Percentiles rank a stretch among this genome's conserved stretches.
Evolutionary conservation across 192 early-diverging fungal genomes (phyloP).

Genomic region (Podila minutissima): DNA sequence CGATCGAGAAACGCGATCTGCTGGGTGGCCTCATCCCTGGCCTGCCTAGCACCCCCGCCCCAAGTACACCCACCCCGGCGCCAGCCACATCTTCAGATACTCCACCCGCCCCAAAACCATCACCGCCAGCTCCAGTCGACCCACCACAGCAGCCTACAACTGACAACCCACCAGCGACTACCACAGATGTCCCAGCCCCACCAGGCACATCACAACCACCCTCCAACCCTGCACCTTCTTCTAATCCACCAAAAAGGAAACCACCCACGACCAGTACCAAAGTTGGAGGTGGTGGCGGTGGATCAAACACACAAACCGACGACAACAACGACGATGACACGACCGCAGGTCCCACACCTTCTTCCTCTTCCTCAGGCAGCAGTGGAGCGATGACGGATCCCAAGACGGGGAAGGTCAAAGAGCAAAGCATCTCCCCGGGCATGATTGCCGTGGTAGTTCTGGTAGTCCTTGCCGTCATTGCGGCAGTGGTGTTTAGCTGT

Average conservation of each 20-base stretch:
- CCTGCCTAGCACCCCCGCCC: not conserved
- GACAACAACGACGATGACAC: no score
- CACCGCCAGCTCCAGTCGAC: not conserved
- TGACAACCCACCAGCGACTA: not conserved
- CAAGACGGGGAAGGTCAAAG: not conserved
- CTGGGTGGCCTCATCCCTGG: constrained; percentile 1
- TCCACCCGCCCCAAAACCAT: constrained; percentile 5
- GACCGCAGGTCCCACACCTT: no score
- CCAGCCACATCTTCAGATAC: not conserved
- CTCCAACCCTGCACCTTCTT: not conserved
- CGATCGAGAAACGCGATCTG: constrained; percentile 4
- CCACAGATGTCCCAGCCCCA: not conserved
- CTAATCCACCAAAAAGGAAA: not conserved
- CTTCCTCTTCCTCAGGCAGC: no score
- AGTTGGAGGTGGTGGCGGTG: not conserved
- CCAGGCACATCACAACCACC: not conserved
- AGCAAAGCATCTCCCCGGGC: constrained; percentile 1
- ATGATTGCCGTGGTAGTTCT: constrained; percentile 14
- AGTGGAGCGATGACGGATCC: not conserved
- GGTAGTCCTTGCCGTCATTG: constrained; percentile 1
- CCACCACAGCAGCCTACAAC: not conserved
- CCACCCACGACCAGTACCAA: not conserved
- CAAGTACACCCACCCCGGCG: not conserved
- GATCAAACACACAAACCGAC: no score
- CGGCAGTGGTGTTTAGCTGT: constrained; percentile 11